phyloP scores from a whole-genome alignment of 495 filamentous ascomycete genomes.

The Talaromyces borbonicus region DNA sequence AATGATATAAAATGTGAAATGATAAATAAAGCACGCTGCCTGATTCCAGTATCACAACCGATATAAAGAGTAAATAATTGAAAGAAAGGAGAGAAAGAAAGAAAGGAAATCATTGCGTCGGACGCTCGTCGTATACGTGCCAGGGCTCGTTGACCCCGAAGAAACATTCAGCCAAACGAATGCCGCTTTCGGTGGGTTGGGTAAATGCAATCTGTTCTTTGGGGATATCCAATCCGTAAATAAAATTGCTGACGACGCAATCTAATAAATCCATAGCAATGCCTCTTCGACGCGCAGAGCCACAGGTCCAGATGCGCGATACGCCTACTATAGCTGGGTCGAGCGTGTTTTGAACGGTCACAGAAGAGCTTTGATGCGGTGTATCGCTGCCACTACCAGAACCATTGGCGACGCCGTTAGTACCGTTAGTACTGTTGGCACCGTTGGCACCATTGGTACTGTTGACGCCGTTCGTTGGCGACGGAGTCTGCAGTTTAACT shows the following conservation, averaged over 20 bases:
- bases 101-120: background rate
- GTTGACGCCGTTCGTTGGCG: constrained; percentile 14
- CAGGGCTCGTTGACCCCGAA: constrained; percentile 43
- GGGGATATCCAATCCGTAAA: constrained; percentile 55
- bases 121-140: constrained; percentile 41
- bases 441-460: too few species aligned
- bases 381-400: constrained; percentile 15
- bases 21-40: too few species aligned
- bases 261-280: constrained; percentile 55
- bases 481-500: constrained; percentile 25
- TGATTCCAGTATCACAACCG: background rate
- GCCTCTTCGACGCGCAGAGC: constrained; percentile 46
- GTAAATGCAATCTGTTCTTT: constrained; percentile 61
- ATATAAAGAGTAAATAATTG: constrained; percentile 9
- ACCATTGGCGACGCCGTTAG: background rate
- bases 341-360: constrained; percentile 29
- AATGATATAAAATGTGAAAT: too few species aligned
- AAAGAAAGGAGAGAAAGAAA: constrained; percentile 1
- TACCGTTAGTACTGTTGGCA: constrained; percentile 11
- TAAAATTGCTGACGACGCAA: constrained; percentile 50
- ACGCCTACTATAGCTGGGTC: constrained; percentile 53
- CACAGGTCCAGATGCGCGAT: constrained; percentile 65
- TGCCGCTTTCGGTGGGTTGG: constrained; percentile 65
- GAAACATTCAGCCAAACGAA: constrained; percentile 51
- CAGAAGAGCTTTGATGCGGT: constrained; percentile 28